A percentile compares a stretch with the other conserved stretches of the same genome.
These are phyloP conservation scores for Exophiala sideris DNA, from an alignment of 2,329 filamentous ascomycete genomes.

Conservation along the genomic window DNA sequence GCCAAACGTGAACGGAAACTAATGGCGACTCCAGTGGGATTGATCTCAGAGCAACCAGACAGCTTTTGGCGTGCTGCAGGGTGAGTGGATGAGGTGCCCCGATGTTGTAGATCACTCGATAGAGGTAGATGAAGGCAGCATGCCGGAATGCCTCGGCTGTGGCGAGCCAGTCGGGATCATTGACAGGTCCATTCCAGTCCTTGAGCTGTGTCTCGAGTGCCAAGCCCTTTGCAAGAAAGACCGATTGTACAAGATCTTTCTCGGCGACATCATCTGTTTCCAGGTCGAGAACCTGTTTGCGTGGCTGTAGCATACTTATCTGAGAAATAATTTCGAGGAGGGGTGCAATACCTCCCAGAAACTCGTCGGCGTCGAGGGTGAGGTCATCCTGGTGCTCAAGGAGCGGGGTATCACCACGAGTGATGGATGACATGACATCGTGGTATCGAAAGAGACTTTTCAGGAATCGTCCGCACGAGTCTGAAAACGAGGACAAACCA, in stretches of 20 bases:
- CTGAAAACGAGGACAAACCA: background rate
- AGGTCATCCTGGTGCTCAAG: background rate
- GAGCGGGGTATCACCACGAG: background rate
- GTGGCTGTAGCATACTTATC: background rate
- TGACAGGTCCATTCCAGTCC: background rate
- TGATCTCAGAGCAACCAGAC: background rate
- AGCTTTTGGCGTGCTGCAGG: background rate
- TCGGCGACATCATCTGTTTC: background rate
- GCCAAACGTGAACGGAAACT: background rate
- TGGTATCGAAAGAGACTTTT: background rate
- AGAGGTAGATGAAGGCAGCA: constrained; percentile 1
- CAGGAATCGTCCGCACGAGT: background rate
- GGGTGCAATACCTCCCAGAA: background rate
- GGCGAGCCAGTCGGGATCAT: background rate
- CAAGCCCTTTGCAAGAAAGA: background rate
- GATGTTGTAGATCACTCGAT: background rate
- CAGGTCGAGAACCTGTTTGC: background rate
- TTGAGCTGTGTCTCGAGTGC: background rate
- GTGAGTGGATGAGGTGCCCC: background rate
- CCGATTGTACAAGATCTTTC: background rate
- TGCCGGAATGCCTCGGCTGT: background rate
- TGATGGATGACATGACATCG: constrained; percentile 1
- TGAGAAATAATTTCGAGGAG: background rate
- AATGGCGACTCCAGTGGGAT: background rate
- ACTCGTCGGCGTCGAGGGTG: background rate